Base-by-base conservation (phyloP, 2,329 filamentous ascomycete genomes). In the Fusarium chaquense region DNA sequence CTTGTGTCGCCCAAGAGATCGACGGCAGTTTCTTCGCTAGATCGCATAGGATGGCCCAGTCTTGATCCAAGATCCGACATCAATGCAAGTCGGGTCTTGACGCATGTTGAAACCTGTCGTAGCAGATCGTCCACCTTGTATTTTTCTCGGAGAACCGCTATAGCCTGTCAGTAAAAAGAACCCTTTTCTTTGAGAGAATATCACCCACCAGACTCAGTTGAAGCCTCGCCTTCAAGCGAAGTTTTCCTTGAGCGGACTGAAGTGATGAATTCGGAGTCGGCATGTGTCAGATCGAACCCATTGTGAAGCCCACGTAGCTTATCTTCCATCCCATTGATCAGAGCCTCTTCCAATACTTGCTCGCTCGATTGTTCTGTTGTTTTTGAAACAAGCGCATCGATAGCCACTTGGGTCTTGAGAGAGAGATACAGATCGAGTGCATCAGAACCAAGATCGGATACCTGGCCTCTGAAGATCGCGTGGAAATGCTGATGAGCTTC, bases 251-350 rank as follows among this genome's bases (percentile, higher is more conserved):
- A 72, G 44, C 78, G 75, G 9, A 80, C 74, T 13, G 77, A 75
- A 6, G 75, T 70, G 11, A 81, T 67, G 30, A 82, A 77, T 11
- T 74, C 75, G 44, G 77, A 74, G 56, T 82, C 80, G 28, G 79
- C 75, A 68, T 79, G 67, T 63, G 74, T 79, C 20, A 79, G 65
- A 54, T 78, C 76, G 24, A 73, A 66, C 18, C 74, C 75, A 5
- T 75, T 75, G 50, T 78, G 77, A 35, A 79, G 73, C 22, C 73
- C 72, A 13, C 76, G 81, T 47, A 86, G 71, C 45, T 80, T 79
- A 13, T 83, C 81, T 28, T 90, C 83, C 4, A 92, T 78, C 6
- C 90, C 82, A 11, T 84, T 80, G 9, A 85, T 82, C 36, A 93
- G 83, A 5, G 87, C 82, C 55, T 88, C 85, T 13, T 85, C 83